Base-by-base conservation (phyloP, 768 basidiomycete genomes). In the Suillus fuscotomentosus region DNA sequence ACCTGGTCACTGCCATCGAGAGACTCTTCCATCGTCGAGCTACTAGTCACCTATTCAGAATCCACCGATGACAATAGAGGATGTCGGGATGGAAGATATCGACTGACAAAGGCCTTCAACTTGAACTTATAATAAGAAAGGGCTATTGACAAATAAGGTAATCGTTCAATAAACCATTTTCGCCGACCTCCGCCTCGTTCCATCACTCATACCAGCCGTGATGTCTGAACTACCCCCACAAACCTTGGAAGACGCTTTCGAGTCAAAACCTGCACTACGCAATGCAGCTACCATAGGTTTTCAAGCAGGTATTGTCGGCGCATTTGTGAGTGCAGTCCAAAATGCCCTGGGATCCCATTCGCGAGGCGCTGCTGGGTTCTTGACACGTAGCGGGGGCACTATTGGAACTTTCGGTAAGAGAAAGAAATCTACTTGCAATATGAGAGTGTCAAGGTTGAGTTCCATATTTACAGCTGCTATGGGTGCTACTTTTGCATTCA, bases 371-470 rank as follows among this genome's bases (percentile, higher is more conserved):
- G 83, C 88, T 78, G 95, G 95, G 69, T 87, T 97, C 76, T 73
- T 95, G 69, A 94, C 94, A 60, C 83, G 95, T 68, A 92, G 89
- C 39, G 95, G 95, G 64, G 87, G 91, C 41, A 93, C 95, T 3
- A 94, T 97, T 74, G 95, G 92, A 13, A 87, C 94, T 75, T 97
- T 97, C 72, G 91, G 96, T 97, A 61, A 70, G 89, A 80, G 24
- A 13, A 27, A 48, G 47, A 14, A 31, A 39, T 24, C 5, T 4
- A 10, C 56, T 10, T 50, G 60, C 27, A 61, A 27, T 27, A 43
- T 22, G 2, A 4, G 10, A 34, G 41, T 39, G 34, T 38, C 51
- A 8, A 20, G 17, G 24, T 34, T 56, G 60, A 55, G 38, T 59
- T 63, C n/a, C 62, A 31, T 42, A 62, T 64, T 43, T 62, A 61